A percentile compares a stretch with the other conserved stretches of the same genome.
Evolutionary conservation across 208 protist species (phyloP).

Genomic region (Borovskyia barvae): DNA sequence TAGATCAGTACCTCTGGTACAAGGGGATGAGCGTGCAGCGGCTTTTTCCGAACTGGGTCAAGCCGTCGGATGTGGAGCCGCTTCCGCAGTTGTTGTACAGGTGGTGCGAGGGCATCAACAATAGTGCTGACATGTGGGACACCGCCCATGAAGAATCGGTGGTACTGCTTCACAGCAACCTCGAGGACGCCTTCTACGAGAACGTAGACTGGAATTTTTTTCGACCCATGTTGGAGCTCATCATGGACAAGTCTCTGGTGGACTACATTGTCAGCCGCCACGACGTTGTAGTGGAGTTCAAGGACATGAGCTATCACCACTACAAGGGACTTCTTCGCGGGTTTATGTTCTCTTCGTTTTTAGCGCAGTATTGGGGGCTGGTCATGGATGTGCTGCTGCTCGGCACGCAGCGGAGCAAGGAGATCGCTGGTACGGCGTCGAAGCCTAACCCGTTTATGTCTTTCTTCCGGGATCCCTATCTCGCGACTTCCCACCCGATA

Average conservation of each 20-base stretch:
- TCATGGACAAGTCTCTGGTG: conserved; percentile 99
- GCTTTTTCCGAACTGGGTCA: conserved; percentile 99
- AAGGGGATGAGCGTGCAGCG: conserved; percentile 98
- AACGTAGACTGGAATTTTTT: conserved; percentile 99
- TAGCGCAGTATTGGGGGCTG: conserved; percentile 99
- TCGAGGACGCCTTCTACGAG: conserved; percentile 98
- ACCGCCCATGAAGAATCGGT: conserved; percentile 97
- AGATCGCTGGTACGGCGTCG: conserved; percentile 97
- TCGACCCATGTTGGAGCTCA: conserved; percentile 98
- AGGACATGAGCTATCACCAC: conserved; percentile 99
- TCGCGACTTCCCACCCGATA: conserved; percentile 98
- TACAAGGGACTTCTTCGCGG: conserved; percentile 99
- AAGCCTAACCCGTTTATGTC: conserved; percentile 98
- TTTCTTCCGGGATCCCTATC: conserved; percentile 92
- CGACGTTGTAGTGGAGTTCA: conserved; percentile 99
- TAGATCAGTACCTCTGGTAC: conserved; percentile 99
- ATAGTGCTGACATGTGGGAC: conserved; percentile 98
- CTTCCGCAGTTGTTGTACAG: conserved; percentile 99
- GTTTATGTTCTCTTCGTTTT: conserved; percentile 99
- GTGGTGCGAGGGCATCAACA: conserved; percentile 99
- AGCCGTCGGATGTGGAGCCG: conserved; percentile 99
- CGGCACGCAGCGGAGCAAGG: conserved; percentile 96
- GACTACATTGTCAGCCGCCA: conserved; percentile 99
- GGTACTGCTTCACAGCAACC: conserved; percentile 97
- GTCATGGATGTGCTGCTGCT: conserved; percentile 99